Evolutionary conservation across 129 eudicot species (phyloP).

Genomic region (Pulicaria dysenterica): DNA sequence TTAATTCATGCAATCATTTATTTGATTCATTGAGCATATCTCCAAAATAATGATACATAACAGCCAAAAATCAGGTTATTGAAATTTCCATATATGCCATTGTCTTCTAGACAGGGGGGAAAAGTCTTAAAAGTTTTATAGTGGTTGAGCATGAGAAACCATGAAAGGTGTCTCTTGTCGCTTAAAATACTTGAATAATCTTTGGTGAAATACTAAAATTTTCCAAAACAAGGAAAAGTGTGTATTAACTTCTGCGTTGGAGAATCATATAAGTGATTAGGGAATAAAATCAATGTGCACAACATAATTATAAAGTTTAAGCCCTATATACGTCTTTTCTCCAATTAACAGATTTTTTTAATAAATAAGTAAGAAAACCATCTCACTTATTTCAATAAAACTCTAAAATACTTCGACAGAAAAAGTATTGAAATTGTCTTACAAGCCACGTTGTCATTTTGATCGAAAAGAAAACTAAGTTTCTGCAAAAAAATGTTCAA

Average conservation of each 20-base stretch:
- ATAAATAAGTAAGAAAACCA: neutral
- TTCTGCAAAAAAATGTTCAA: neutral
- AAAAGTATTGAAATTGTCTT: neutral
- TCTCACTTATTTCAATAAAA: neutral
- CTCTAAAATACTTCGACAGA: neutral
- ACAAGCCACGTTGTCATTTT: neutral
- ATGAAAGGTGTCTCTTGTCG: neutral
- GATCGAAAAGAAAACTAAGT: neutral
- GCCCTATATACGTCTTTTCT: neutral
- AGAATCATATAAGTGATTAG: neutral
- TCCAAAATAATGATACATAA: neutral
- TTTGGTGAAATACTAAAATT: neutral
- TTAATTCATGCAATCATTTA: neutral
- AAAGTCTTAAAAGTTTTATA: too few relatives aligned
- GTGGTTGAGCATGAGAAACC: neutral
- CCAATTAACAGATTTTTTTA: neutral
- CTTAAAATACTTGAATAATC: slow-evolving; percentile 8
- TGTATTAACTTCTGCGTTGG: slow-evolving; percentile 6
- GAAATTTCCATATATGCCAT: too few relatives aligned
- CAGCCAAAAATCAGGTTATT: too few relatives aligned
- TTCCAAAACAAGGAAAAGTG: neutral
- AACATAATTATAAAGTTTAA: neutral
- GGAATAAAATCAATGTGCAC: neutral
- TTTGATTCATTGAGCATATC: neutral
- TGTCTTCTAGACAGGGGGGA: too few relatives aligned